Conservation (phyloP, 768 basidiomycete genomes). For the Dioszegia aurantiaca region DNA sequence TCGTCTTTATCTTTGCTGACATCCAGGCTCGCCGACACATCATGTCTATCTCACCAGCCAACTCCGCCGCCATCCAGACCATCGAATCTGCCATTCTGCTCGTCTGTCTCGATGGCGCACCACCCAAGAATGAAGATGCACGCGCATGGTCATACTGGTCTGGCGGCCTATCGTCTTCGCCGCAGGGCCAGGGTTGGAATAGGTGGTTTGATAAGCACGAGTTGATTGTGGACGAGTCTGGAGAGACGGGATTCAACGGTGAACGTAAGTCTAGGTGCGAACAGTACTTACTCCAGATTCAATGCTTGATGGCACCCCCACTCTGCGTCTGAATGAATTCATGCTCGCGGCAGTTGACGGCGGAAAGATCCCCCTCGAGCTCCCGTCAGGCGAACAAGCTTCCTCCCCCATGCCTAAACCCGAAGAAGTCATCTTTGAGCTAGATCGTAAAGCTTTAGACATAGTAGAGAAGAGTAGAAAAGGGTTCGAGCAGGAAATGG, state of each 20-base stretch:
- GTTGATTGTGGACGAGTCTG: constrained; percentile 88
- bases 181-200: constrained; percentile 70
- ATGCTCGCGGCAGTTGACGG: constrained; percentile 70
- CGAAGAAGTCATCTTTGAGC: constrained; percentile 67
- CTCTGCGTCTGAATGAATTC: constrained; percentile 92
- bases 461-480: constrained; percentile 63
- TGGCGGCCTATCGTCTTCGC: constrained; percentile 52
- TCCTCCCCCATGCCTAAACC: constrained; percentile 58
- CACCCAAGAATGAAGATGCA: constrained; percentile 72
- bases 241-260: constrained; percentile 93
- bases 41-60: constrained; percentile 64
- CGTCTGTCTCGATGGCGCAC: constrained; percentile 69
- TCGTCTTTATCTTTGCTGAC: too few relatives aligned
- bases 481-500: constrained; percentile 73
- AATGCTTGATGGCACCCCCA: constrained; percentile 79
- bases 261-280: constrained; percentile 66
- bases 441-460: constrained; percentile 59
- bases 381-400: constrained; percentile 49
- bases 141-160: constrained; percentile 81
- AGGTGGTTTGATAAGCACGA: constrained; percentile 98
- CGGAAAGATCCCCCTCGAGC: constrained; percentile 73
- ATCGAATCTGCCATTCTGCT: constrained; percentile 90
- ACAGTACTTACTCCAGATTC: constrained; percentile 33
- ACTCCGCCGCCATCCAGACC: constrained; percentile 66
- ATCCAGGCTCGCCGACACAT: constrained; percentile 64